phyloP scores from a whole-genome alignment of 176 grass and related monocot species.

The Chrysopogon serrulatus region DNA sequence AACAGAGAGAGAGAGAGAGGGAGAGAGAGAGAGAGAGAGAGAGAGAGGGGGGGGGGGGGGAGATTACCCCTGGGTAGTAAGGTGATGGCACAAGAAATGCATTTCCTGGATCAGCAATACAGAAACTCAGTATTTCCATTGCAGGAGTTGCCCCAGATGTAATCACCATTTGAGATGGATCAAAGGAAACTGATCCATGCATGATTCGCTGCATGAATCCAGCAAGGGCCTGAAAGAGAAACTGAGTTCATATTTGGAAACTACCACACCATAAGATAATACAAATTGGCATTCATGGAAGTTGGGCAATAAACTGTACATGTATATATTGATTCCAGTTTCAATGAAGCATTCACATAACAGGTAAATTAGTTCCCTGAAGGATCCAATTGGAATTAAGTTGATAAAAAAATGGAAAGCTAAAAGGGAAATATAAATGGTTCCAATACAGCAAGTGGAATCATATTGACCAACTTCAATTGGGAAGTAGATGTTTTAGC shows the following conservation, averaged over 20 bases:
- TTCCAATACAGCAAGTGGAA: background rate
- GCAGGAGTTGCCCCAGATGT: slow-evolving; percentile 86
- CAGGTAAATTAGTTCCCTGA: background rate
- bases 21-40: no score
- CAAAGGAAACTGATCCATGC: slow-evolving; percentile 63
- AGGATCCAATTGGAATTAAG: background rate
- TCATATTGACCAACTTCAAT: background rate
- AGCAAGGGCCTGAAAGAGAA: slow-evolving; percentile 67
- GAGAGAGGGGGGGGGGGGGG: no score
- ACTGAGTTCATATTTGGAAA: slow-evolving; percentile 8
- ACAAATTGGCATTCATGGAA: background rate
- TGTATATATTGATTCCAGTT: background rate
- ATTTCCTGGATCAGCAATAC: slow-evolving; percentile 91
- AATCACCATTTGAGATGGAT: slow-evolving; percentile 83
- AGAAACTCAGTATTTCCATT: slow-evolving; percentile 91
- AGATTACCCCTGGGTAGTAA: slow-evolving; percentile 84
- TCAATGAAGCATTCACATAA: background rate
- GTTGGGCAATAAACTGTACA: background rate
- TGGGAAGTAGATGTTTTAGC: background rate
- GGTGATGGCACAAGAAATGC: slow-evolving; percentile 98
- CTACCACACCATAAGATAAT: background rate
- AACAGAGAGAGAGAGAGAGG: background rate
- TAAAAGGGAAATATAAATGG: background rate
- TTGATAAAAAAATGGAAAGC: background rate
- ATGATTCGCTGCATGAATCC: slow-evolving; percentile 85